These are phyloP conservation scores for Alternaria gaisen DNA, from an alignment of 2,329 filamentous ascomycete species.

Conservation along the genomic window DNA sequence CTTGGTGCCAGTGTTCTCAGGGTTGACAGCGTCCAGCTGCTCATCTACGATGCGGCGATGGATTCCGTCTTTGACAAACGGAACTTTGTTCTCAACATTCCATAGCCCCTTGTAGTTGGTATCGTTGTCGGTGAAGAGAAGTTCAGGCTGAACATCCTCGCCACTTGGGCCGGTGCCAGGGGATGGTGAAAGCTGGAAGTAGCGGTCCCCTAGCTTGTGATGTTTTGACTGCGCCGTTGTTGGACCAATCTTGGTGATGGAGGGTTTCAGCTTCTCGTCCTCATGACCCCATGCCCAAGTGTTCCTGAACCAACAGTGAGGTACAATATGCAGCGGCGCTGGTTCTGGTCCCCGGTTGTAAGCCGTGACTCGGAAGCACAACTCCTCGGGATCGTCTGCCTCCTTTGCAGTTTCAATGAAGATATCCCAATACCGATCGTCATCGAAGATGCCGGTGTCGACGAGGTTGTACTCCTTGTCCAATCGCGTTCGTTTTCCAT, in stretches of 20 bases:
- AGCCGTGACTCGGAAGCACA: conserved; percentile 92
- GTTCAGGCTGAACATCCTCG: conserved; percentile 82
- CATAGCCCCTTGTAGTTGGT: conserved; percentile 85
- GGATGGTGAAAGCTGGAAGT: conserved; percentile 85
- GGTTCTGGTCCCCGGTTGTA: conserved; percentile 94
- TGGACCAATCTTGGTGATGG: conserved; percentile 71
- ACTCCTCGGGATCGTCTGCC: conserved; percentile 86
- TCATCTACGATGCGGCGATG: conserved; percentile 85
- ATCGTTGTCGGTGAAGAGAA: conserved; percentile 96
- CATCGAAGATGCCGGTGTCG: conserved; percentile 87
- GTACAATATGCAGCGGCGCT: conserved; percentile 90
- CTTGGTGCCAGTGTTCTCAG: conserved; percentile 82
- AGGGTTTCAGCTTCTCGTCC: conserved; percentile 77
- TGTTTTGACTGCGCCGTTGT: conserved; percentile 81
- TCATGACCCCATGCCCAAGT: conserved; percentile 96
- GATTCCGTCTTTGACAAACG: conserved; percentile 95
- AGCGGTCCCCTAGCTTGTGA: conserved; percentile 80
- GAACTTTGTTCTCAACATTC: conserved; percentile 74
- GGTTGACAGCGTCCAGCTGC: conserved; percentile 83
- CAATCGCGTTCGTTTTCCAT: conserved; percentile 75
- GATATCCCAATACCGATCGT: conserved; percentile 95
- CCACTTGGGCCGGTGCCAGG: conserved; percentile 81
- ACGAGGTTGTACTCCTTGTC: conserved; percentile 92
- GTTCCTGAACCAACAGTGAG: conserved; percentile 96
- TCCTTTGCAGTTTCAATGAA: conserved; percentile 97